Evolutionary conservation across 2,329 filamentous ascomycete species (phyloP), one percentile per base, ranked within the genome.

Genomic region (Aspergillus neotritici): DNA sequence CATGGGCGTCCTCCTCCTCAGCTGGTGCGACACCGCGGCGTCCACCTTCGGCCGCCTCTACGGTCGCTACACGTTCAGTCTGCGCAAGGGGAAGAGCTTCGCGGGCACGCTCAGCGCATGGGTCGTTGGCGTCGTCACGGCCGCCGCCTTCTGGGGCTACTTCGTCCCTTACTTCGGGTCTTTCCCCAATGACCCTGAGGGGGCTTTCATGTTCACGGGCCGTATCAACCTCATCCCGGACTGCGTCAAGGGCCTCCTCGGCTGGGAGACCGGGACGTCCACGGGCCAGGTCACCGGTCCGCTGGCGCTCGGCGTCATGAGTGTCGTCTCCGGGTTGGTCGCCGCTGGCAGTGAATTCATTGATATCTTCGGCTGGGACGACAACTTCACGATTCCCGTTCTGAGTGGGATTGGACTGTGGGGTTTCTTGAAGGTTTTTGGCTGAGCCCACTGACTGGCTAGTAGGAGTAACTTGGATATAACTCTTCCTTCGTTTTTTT

Each of bases 21-120:
- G 87, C 61, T 98, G 93, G 93, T 98, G 93, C 68, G 93, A 98
- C 65, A 97, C 93, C 1, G 93, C 93, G 30, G 93, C 93, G 39
- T 93, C 86, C 62, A 98, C 93, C 0, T 90, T 98, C 61, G 93
- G 93, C 41, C 80, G 93, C 42, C 73, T 91, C 11, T 97, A 87
- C 70, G 93, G 93, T 33, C 80, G 84, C 49, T 90, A 96, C 63
- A 98, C 93, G 2, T 87, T 87, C 31, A 79, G 85, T 40, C 78
- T 98, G 43, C 81, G 93, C 49, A 78, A 78, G 50, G 90, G 90
- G 33, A 98, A 98, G 78, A 94, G 88, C 47, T 73, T 97, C 21
- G 93, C 93, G 13, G 93, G 93, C 1, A 93, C 86, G 8, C 60
- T 88, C 10, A 91, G 91, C 1, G 91, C 91, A 9, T 90, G 88